These are phyloP conservation scores for Termitomyces sp. DNA, from an alignment of 768 basidiomycete species.

Conservation along the genomic window DNA sequence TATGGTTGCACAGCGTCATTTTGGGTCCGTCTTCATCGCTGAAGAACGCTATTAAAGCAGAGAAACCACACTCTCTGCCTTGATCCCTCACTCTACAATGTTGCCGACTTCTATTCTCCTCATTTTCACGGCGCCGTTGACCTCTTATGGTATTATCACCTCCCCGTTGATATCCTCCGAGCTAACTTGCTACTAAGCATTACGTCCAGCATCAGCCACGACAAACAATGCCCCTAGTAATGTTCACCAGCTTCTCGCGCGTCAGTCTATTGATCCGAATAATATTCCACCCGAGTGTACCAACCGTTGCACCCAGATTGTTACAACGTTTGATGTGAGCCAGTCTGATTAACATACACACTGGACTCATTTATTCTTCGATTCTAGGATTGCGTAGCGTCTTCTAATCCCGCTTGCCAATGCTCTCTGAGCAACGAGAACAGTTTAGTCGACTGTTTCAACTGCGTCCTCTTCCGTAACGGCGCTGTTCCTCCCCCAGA, in stretches of 20 bases:
- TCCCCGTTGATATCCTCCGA: not conserved
- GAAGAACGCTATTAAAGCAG: not conserved
- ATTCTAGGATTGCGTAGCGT: not conserved
- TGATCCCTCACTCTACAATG: not conserved
- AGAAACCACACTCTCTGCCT: not conserved
- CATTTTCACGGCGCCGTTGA: not conserved
- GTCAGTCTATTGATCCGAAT: slow-evolving; percentile 4
- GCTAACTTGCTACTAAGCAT: not conserved
- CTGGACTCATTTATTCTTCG: too few species aligned
- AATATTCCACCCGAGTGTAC: slow-evolving; percentile 2
- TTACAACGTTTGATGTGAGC: not conserved
- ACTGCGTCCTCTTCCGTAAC: slow-evolving; percentile 4
- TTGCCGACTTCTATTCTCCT: not conserved
- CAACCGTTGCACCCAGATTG: not conserved
- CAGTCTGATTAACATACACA: too few species aligned
- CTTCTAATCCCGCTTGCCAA: not conserved
- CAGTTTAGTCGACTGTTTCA: slow-evolving; percentile 3
- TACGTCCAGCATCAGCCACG: not conserved
- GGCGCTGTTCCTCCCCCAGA: not conserved
- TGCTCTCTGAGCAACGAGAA: slow-evolving; percentile 1
- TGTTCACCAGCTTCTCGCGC: slow-evolving; percentile 5
- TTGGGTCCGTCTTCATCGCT: not conserved
- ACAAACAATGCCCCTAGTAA: not conserved
- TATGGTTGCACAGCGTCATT: not conserved
- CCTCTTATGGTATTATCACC: not conserved